Percentiles rank a stretch among this genome's conserved stretches.
Evolutionary conservation across 2,329 filamentous ascomycete species (phyloP).

Genomic region (Davidsoniella eucalypti): DNA sequence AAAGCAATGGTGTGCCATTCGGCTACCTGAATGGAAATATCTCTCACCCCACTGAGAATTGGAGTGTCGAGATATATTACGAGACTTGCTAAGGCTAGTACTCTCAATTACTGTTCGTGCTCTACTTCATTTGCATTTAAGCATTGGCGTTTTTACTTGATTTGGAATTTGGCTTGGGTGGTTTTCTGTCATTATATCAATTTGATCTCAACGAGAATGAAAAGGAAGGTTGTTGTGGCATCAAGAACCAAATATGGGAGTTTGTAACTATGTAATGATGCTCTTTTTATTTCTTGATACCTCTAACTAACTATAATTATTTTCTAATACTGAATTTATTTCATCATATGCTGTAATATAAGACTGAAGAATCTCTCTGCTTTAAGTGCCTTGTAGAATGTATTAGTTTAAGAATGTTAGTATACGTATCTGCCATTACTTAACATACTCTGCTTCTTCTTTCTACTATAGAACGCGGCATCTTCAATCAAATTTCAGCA

Average conservation of each 20-base stretch:
- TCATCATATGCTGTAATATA: too few species aligned
- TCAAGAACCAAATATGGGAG: not conserved
- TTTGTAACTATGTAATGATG: not conserved
- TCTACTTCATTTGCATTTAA: not conserved
- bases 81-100: conserved; percentile 2
- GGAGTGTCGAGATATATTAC: conserved; percentile 1
- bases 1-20: conserved; percentile 3
- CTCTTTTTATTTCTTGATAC: too few species aligned
- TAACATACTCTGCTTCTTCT: too few species aligned
- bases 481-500: too few species aligned
- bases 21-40: conserved; percentile 4
- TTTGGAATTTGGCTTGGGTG: not conserved
- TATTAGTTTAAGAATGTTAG: too few species aligned
- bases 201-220: not conserved
- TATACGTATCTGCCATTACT: too few species aligned
- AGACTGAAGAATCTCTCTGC: too few species aligned
- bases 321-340: too few species aligned
- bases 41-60: conserved; percentile 6
- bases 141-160: not conserved
- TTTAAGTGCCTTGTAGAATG: too few species aligned
- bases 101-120: not conserved
- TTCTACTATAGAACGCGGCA: too few species aligned
- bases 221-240: not conserved
- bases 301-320: too few species aligned
- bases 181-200: not conserved